These are phyloP conservation scores for Fraxinus xanthoxyloides DNA, from an alignment of 305 asterid species.

Conservation along the genomic window DNA sequence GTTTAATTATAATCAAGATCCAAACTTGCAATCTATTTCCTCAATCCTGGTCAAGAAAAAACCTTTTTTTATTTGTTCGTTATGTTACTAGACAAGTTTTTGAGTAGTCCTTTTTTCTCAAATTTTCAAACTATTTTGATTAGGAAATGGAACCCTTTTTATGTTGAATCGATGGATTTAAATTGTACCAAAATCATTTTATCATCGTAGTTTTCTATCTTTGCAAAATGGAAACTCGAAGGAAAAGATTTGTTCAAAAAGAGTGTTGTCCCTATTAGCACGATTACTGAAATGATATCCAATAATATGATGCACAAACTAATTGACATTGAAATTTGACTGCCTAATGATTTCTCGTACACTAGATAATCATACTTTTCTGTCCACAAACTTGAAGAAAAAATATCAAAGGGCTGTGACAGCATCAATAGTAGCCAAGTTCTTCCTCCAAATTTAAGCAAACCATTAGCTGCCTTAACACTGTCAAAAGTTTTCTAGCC, in stretches of 20 bases:
- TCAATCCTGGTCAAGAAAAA: background rate
- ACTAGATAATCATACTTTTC: background rate
- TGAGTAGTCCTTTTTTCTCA: background rate
- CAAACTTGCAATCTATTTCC: background rate
- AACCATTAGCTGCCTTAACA: constrained; percentile 36
- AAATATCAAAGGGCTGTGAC: constrained; percentile 18
- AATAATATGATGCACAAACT: background rate
- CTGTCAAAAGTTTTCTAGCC: constrained; percentile 22
- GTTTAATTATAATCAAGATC: background rate
- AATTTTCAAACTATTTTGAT: background rate
- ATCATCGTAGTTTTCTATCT: background rate
- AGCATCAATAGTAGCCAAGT: constrained; percentile 20
- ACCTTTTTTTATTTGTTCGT: background rate
- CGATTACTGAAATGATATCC: background rate
- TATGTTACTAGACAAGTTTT: background rate
- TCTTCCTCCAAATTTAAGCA: constrained; percentile 47
- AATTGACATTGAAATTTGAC: background rate
- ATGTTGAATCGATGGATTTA: background rate
- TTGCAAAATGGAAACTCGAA: background rate
- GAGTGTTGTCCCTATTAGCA: background rate
- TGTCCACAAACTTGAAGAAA: constrained; percentile 25
- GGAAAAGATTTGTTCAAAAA: background rate
- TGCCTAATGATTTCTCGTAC: background rate
- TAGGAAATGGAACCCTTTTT: background rate
- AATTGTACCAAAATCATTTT: background rate